Evolutionary conservation across 1,284 basidiomycete species (phyloP), one percentile per base, ranked within the genome.

Genomic region (Tylopilus sp.): DNA sequence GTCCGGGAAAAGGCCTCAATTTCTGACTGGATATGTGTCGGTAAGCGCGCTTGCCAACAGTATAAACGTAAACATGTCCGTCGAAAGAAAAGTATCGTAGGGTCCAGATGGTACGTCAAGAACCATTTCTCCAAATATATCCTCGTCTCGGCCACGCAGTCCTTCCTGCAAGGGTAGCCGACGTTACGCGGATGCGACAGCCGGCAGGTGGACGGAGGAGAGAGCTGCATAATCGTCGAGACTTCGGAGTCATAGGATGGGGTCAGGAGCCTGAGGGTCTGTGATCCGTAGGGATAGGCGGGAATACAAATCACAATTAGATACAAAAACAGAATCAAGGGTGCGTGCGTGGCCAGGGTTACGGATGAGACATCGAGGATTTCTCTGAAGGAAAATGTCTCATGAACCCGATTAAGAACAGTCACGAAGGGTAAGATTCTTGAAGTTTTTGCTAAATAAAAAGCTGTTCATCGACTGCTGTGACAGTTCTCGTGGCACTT

Each of bases 361-460:
- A 62, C 56, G 57, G 15, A 38, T 45, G 15, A 4, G 36, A 46
- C 40, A 48, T 34, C 14, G 14, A 39, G 18, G 30, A 5, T 31
- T 43, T 18, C 18, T 3, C 26, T 17, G 33, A 30, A 2, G n/a
- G 39, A 36, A 29, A 24, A 28, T 18, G 20, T 26, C 36, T 47
- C 33, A 53, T 44, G 42, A 52, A 33, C 37, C 14, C 15, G 52
- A 55, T 34, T 10, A 1, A 20, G 31, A 44, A 55, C 81, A 83
- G 51, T 67, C 50, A 14, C 80, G 78, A 44, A 83, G 72, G n/a
- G 57, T 77, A 34, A 83, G 57, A 48, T 75, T 68, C 68, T 83
- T 83, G 56, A 83, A 71, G 26, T 75, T 80, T 53, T 77, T 77
- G 63, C 80, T 82, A 33, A 5, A 51, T 31, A 33, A 51, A 37